Evolutionary conservation across 2,329 filamentous ascomycete genomes (phyloP).

Genomic region (Aspergillus novofumigatus): DNA sequence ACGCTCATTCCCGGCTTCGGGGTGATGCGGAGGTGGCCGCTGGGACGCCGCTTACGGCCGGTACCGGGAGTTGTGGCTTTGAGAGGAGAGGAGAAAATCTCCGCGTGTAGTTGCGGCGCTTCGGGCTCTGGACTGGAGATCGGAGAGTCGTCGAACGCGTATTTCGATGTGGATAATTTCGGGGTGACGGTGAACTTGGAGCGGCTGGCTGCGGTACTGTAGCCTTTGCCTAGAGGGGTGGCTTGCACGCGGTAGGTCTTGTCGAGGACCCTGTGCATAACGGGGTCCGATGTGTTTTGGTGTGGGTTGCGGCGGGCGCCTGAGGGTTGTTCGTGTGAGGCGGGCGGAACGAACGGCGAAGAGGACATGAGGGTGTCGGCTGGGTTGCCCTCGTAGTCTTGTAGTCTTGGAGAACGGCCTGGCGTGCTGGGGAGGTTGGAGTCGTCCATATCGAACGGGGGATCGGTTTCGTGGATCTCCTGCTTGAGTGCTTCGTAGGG

Average conservation of each 20-base stretch:
- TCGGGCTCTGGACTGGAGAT: slow-evolving; percentile 73
- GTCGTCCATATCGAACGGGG: slow-evolving; percentile 33
- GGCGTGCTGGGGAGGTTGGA: slow-evolving; percentile 35
- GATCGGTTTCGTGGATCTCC: slow-evolving; percentile 54
- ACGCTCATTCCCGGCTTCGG: slow-evolving; percentile 79
- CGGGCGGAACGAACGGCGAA: slow-evolving; percentile 52
- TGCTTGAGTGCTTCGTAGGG: slow-evolving; percentile 71
- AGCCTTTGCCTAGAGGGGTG: slow-evolving; percentile 67
- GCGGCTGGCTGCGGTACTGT: slow-evolving; percentile 19
- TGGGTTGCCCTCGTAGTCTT: slow-evolving; percentile 43
- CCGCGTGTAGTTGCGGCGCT: slow-evolving; percentile 76
- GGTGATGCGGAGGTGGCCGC: slow-evolving; percentile 39
- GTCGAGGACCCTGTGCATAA: slow-evolving; percentile 88
- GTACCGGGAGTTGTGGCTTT: slow-evolving; percentile 39
- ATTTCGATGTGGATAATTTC: slow-evolving; percentile 24
- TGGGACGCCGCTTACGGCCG: slow-evolving; percentile 42
- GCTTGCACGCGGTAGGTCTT: slow-evolving; percentile 93
- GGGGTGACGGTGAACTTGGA: slow-evolving; percentile 33
- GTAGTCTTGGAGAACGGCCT: slow-evolving; percentile 18
- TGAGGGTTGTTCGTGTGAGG: slow-evolving; percentile 41
- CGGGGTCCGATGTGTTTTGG: slow-evolving; percentile 56
- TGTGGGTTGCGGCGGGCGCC: slow-evolving; percentile 34
- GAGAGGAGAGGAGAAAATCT: slow-evolving; percentile 76
- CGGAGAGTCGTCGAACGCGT: slow-evolving; percentile 46
- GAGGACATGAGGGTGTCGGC: slow-evolving; percentile 58